These are phyloP conservation scores for Hortiboletus flavorubellus DNA, from an alignment of 768 basidiomycete species.

Conservation along the genomic window DNA sequence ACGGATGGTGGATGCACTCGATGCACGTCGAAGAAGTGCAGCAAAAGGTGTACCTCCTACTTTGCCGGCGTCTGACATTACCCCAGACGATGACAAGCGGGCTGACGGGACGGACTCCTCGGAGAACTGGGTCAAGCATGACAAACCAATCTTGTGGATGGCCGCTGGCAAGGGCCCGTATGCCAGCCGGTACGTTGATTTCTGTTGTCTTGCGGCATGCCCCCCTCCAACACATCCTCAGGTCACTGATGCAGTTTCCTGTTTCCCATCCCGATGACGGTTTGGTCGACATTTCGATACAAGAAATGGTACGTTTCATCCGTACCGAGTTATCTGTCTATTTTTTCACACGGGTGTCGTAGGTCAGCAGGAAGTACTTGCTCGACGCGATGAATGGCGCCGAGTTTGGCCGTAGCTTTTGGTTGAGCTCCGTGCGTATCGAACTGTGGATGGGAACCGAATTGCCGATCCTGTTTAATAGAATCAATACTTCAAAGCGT, in stretches of 20 bases:
- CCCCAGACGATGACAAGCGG: constrained; percentile 10
- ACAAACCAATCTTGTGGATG: constrained; percentile 64
- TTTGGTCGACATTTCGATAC: constrained; percentile 65
- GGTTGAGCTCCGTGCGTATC: constrained; percentile 53
- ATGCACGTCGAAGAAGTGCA: constrained; percentile 34
- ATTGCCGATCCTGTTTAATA: constrained; percentile 27
- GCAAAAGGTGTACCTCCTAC: constrained; percentile 10
- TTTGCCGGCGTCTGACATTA: constrained; percentile 12
- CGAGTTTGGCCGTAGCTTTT: constrained; percentile 57
- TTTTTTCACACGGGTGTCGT: constrained; percentile 1
- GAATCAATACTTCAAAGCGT: constrained; percentile 71
- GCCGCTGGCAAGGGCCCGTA: constrained; percentile 81
- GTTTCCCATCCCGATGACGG: constrained; percentile 79
- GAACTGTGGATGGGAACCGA: not conserved
- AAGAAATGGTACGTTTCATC: constrained; percentile 50
- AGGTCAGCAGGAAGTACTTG: constrained; percentile 44
- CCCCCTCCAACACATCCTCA: constrained; percentile 21
- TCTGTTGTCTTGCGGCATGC: not conserved
- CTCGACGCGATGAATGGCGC: constrained; percentile 57
- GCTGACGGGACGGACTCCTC: constrained; percentile 32
- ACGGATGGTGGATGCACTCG: constrained; percentile 57
- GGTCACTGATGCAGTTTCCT: constrained; percentile 81
- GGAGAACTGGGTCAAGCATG: constrained; percentile 67
- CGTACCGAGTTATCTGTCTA: not conserved
- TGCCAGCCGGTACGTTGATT: constrained; percentile 50